Conservation (phyloP, 352 stramenopile species). For the Phytophthora crassamura region DNA sequence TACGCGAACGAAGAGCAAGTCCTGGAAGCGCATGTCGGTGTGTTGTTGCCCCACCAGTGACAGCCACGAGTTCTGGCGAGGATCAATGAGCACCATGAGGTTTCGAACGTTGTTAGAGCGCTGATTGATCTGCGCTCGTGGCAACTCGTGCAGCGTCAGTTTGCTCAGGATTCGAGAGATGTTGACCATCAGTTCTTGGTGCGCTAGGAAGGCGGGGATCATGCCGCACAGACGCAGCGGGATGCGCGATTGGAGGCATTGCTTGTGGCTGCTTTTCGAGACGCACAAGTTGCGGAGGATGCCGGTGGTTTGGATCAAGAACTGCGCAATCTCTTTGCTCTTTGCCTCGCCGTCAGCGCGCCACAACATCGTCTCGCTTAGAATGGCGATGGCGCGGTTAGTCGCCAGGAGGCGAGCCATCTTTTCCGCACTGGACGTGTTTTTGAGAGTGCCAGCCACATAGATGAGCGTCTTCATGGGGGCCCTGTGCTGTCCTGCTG, state of each 20-base stretch:
- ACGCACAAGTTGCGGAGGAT: conserved; percentile 75
- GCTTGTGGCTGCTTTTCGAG: conserved; percentile 67
- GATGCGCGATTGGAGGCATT: conserved; percentile 68
- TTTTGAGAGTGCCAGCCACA: conserved; percentile 73
- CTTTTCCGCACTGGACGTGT: conserved; percentile 63
- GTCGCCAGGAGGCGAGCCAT: conserved; percentile 71
- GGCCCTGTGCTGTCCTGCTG: conserved; percentile 2
- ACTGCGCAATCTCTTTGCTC: conserved; percentile 72
- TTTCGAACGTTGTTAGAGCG: conserved; percentile 43
- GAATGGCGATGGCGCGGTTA: conserved; percentile 60
- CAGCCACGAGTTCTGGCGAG: conserved; percentile 42
- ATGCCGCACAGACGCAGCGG: conserved; percentile 55
- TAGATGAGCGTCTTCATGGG: conserved; percentile 70
- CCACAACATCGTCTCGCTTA: conserved; percentile 63
- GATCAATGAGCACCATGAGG: conserved; percentile 59
- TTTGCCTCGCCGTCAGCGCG: conserved; percentile 21
- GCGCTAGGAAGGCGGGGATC: conserved; percentile 47
- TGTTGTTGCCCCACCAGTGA: conserved; percentile 46
- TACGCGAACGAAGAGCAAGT: conserved; percentile 72
- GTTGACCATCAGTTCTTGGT: conserved; percentile 83
- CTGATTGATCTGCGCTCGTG: conserved; percentile 75
- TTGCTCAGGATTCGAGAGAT: conserved; percentile 83
- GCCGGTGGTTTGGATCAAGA: conserved; percentile 71
- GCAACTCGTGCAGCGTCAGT: conserved; percentile 78
- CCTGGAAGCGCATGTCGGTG: conserved; percentile 48